Base-by-base conservation (phyloP, 208 protist species). In the Trypanosoma cruzi region DNA sequence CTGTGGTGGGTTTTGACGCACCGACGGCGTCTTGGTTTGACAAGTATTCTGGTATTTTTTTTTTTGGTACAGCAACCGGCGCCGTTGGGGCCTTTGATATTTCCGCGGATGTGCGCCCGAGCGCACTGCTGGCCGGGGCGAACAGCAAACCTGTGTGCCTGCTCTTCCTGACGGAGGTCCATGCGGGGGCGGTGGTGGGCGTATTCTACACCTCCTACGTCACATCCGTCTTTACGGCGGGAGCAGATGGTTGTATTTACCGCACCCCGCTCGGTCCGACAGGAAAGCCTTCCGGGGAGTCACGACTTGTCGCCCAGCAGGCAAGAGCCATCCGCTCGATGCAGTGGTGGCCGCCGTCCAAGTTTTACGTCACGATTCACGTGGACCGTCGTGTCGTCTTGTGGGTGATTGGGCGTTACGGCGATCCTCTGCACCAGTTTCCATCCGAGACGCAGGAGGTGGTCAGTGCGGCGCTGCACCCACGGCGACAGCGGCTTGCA, bases 371-470 rank as follows among this genome's bases (percentile, higher is more conserved):
- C 14, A 95, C 90, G 7, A 80, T 84, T 36, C 90, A 95, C 77
- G 81, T 86, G 34, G 84, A 95, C 60, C 82, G 90, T 6, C 82
- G 86, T 13, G 81, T 92, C 29, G 54, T 85, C 56, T 64, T 95
- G 62, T 95, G 90, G 90, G 58, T 74, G n/a, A 77, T 93, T 44
- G 82, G 80, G 4, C 86, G 87, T 42, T 77, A 80, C 58, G 64
- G 60, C 10, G 90, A 95, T 69, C 66, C 88, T n/a, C 55, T 86
- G 0, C 83, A 89, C 60, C 71, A 82, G 54, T 89, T 84, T 67
- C 87, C 90, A 24, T 83, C 91, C 48, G 85, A 95, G 69, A 77
- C 85, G 18, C 87, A 93, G 62, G 90, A 93, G 73, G 84, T 95
- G 24, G 61, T 91, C 37, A 81, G 79, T 64, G 73, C 81, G 22